A percentile compares a stretch with the other conserved stretches of the same genome.
Conservation (phyloP, 257 asterid genomes). For the Rhazya stricta region DNA sequence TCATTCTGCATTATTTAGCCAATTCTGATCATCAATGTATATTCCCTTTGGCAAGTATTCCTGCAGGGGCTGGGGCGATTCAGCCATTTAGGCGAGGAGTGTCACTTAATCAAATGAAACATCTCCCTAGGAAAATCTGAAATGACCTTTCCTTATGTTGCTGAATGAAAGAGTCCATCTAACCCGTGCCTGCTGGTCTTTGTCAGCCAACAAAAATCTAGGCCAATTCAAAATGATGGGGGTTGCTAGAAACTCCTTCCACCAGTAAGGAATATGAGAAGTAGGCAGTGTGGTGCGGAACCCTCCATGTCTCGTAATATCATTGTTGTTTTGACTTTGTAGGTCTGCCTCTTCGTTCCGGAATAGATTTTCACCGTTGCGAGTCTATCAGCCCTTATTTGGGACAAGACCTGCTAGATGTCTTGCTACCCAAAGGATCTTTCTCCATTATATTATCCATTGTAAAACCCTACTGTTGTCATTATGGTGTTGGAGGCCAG, state of each 20-base stretch:
- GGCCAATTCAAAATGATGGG: not conserved
- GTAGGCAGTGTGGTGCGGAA: not conserved
- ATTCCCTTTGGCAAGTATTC: not conserved
- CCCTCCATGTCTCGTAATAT: not conserved
- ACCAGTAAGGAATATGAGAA: not conserved
- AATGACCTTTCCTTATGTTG: not conserved
- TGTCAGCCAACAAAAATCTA: conserved; percentile 12
- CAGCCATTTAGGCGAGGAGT: not conserved
- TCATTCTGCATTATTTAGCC: not conserved
- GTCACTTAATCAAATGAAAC: not conserved
- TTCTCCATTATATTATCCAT: not conserved
- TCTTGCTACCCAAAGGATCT: not conserved
- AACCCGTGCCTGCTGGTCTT: not conserved
- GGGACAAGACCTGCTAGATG: too few species aligned
- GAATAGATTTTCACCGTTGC: too few species aligned
- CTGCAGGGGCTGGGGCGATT: not conserved
- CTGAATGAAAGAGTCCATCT: not conserved
- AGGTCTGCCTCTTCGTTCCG: too few species aligned
- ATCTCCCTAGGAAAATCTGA: not conserved
- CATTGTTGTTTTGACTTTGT: not conserved
- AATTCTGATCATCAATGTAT: not conserved
- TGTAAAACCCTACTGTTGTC: not conserved
- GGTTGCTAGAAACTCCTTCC: not conserved
- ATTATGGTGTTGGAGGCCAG: not conserved
- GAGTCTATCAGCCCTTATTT: too few species aligned